These are phyloP conservation scores for Botrytis squamosa DNA, from an alignment of 2,329 filamentous ascomycete species.

Conservation along the genomic window DNA sequence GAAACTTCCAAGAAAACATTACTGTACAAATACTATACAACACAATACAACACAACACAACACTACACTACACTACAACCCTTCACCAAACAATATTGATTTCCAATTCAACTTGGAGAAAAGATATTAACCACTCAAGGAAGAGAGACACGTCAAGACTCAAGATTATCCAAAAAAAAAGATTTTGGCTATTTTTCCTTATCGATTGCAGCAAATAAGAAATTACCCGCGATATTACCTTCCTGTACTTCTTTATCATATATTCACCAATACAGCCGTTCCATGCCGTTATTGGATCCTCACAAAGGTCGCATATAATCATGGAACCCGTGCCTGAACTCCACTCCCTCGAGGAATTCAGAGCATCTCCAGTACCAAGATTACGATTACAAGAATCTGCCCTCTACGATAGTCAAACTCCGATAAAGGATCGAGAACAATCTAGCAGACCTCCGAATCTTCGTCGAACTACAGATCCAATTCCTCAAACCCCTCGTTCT, in stretches of 20 bases:
- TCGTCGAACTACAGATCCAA: constrained; percentile 60
- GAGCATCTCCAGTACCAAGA: constrained; percentile 54
- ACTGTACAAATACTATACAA: not conserved
- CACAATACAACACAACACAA: not conserved
- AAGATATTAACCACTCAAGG: not conserved
- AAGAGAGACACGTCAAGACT: not conserved
- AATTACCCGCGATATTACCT: constrained; percentile 8
- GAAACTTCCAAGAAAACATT: not conserved
- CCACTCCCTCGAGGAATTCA: constrained; percentile 66
- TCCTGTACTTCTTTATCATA: not conserved
- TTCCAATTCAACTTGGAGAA: not conserved
- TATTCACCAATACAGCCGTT: constrained; percentile 13
- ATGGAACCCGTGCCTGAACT: constrained; percentile 71
- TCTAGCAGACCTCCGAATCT: constrained; percentile 50
- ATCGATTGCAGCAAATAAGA: constrained; percentile 14
- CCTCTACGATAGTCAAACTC: constrained; percentile 24
- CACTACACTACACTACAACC: not conserved
- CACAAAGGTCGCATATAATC: constrained; percentile 29
- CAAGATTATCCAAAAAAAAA: not conserved
- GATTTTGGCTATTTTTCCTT: not conserved
- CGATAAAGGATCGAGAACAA: constrained; percentile 25
- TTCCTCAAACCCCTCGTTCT: constrained; percentile 52
- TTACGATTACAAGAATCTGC: constrained; percentile 46
- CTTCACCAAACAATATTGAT: not conserved
- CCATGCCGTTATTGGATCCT: constrained; percentile 20